Conservation (phyloP, 1,139 yeast genomes). For the Candida sojae region DNA sequence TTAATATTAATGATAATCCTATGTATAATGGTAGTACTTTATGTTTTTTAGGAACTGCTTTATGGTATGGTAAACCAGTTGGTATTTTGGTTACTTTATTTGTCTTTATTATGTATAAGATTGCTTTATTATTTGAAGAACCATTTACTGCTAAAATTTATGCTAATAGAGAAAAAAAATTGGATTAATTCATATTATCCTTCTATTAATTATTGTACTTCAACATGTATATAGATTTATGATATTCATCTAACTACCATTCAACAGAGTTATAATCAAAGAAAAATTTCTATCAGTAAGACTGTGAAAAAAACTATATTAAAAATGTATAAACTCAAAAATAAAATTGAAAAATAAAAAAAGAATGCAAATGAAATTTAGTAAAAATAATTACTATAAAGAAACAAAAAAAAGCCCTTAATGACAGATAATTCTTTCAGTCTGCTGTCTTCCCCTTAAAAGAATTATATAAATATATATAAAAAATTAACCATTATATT, state of each 20-base stretch:
- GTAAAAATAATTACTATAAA: neutral
- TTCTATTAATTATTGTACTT: neutral
- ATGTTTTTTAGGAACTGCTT: conserved; percentile 86
- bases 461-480: too few relatives aligned
- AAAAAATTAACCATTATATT: neutral
- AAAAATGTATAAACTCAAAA: conserved; percentile 1
- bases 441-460: neutral
- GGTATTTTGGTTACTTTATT: conserved; percentile 73
- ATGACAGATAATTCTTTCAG: neutral
- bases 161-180: conserved; percentile 31
- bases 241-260: neutral
- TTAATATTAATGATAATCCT: conserved; percentile 87
- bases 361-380: neutral
- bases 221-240: conserved; percentile 3
- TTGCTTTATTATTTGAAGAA: conserved; percentile 89
- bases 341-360: neutral
- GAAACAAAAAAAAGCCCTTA: neutral
- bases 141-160: conserved; percentile 94
- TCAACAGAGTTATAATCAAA: neutral
- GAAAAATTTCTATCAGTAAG: neutral
- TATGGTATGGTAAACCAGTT: conserved; percentile 87
- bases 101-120: conserved; percentile 77
- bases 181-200: conserved; percentile 3
- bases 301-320: neutral
- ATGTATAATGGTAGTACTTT: conserved; percentile 94